Base-by-base conservation (phyloP, 306 rosid genomes). In the Trichosanthes truncata region DNA sequence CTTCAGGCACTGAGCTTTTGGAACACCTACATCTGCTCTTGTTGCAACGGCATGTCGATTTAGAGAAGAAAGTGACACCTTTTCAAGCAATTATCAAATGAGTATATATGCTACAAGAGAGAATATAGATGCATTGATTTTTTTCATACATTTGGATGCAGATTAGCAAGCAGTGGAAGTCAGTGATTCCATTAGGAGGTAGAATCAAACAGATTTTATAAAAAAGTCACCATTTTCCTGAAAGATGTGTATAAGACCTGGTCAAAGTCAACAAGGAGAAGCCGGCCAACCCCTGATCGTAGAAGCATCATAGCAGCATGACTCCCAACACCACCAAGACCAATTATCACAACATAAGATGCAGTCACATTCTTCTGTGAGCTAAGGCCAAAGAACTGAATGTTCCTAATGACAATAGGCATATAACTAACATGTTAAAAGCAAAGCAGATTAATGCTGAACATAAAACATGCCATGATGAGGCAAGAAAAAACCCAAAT, bases 11-110 rank as follows among this genome's bases (percentile, higher is more conserved):
- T 88, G 92, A 79, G 98, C 95, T 88, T 92, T 94, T 25, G 98
- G 86, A 81, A 90, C 86, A 84, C 98, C 98, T 74, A 94, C 98
- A 87, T 94, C 97, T 84, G 97, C 93, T 83, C 98, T 91, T 86
- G 97, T 90, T 77, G 98, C 98, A 86, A 92, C 95, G 84, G 98
- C 97, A 80, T 94, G 98, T 78, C 98, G 97, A 86, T 92, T 94
- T 79, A 94, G 95, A 72, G 98, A 94, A 84, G 97, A 94, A 80
- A 94, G 93, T 82, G 98, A 94, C 79, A 94, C 98, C 98, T 94
- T 85, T 79, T 84, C 89, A 89, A 83, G 86, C 80, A 85, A 87
- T 82, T 79, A 84, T 84, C 80, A 85, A 68, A 81, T 84, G 73
- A 85, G 88, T 83, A 86, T 63, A 48, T 17, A 74, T 76, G 68